A percentile compares a stretch with the other conserved stretches of the same genome.
phyloP scores from a whole-genome alignment of 768 basidiomycete species.

The Podaxis rugospora region DNA sequence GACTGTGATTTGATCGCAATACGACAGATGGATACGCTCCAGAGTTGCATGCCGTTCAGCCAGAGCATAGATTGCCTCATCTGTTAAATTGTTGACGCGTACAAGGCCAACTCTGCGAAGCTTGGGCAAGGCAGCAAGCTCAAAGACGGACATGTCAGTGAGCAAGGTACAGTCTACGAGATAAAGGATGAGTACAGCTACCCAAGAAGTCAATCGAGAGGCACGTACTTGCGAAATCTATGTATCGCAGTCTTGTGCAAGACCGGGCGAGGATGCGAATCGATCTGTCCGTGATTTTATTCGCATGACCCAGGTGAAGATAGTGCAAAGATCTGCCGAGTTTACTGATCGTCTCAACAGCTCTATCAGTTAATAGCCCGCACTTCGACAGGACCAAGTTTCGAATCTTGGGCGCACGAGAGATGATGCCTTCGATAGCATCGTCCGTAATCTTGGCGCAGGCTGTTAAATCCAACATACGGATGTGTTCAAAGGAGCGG shows the following conservation, averaged over 20 bases:
- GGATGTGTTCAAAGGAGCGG: conserved; percentile 74
- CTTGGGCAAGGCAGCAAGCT: conserved; percentile 83
- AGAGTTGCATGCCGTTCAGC: conserved; percentile 82
- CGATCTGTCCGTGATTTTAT: conserved; percentile 84
- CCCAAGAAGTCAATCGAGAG: background rate
- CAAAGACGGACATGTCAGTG: conserved; percentile 93
- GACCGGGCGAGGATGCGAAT: conserved; percentile 78
- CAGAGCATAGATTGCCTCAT: conserved; percentile 87
- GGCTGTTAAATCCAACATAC: conserved; percentile 90
- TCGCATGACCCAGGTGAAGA: conserved; percentile 90
- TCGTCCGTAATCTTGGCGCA: conserved; percentile 79
- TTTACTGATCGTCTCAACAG: conserved; percentile 78
- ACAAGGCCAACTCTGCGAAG: conserved; percentile 94
- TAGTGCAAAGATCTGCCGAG: conserved; percentile 94
- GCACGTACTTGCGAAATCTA: conserved; percentile 90
- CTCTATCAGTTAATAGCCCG: conserved; percentile 67
- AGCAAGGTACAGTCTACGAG: conserved; percentile 72
- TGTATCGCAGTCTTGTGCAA: conserved; percentile 89
- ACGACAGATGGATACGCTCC: conserved; percentile 95
- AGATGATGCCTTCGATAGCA: conserved; percentile 78
- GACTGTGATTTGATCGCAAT: conserved; percentile 93
- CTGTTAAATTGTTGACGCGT: conserved; percentile 88
- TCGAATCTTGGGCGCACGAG: conserved; percentile 78
- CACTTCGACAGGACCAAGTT: conserved; percentile 89
- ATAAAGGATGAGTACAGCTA: background rate